A percentile compares a stretch with the other conserved stretches of the same genome.
These are phyloP conservation scores for Rhododendron vialii DNA, from an alignment of 148 eudicot species.

Conservation along the genomic window DNA sequence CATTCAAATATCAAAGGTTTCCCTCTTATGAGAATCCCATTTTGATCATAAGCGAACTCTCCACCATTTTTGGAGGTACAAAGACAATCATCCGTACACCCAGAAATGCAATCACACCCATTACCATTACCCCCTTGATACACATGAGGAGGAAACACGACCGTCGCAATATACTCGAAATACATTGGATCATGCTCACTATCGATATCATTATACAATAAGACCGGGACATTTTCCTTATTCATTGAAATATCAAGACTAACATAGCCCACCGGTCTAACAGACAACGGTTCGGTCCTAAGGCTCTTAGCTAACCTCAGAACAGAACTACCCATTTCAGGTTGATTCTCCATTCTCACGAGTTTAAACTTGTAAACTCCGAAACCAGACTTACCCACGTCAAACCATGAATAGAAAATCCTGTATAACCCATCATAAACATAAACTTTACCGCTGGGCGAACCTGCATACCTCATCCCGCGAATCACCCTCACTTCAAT, in stretches of 20 bases:
- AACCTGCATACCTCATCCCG: slow-evolving; percentile 63
- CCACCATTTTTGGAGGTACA: slow-evolving; percentile 81
- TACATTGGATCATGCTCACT: slow-evolving; percentile 51
- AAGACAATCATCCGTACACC: slow-evolving; percentile 54
- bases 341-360: slow-evolving; percentile 62
- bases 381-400: slow-evolving; percentile 83
- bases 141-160: slow-evolving; percentile 65
- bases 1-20: slow-evolving; percentile 87
- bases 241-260: slow-evolving; percentile 68
- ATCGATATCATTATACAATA: slow-evolving; percentile 77
- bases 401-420: slow-evolving; percentile 68
- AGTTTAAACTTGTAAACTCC: slow-evolving; percentile 88
- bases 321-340: slow-evolving; percentile 79
- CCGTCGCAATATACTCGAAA: slow-evolving; percentile 54
- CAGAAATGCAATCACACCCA: slow-evolving; percentile 65
- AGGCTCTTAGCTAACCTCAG: slow-evolving; percentile 54
- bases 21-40: slow-evolving; percentile 73
- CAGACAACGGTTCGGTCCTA: slow-evolving; percentile 48
- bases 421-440: slow-evolving; percentile 95
- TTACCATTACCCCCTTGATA: slow-evolving; percentile 31
- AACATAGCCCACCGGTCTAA: slow-evolving; percentile 60
- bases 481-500: slow-evolving; percentile 89
- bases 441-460: slow-evolving; percentile 58
- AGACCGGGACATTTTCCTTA: slow-evolving; percentile 59
- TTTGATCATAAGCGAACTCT: slow-evolving; percentile 66